phyloP scores from a whole-genome alignment of 2,329 filamentous ascomycete genomes.

The Penicillium sp. region DNA sequence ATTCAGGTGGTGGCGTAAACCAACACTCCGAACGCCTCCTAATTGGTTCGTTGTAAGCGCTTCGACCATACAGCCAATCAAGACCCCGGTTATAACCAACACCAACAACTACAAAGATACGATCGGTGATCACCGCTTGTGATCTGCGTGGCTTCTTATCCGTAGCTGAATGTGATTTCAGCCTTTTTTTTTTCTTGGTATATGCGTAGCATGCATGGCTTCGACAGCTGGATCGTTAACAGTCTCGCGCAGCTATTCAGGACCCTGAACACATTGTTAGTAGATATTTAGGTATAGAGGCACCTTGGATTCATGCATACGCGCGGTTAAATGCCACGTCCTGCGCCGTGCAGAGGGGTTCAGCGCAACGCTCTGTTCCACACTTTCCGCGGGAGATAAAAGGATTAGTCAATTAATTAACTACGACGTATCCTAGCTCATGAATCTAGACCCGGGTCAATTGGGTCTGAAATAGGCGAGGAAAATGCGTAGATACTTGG shows the following conservation, averaged over 20 bases:
- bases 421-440: background rate
- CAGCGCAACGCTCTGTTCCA: constrained; percentile 38
- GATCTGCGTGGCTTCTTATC: constrained; percentile 1
- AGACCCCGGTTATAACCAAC: background rate
- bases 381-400: background rate
- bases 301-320: constrained; percentile 5
- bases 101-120: background rate
- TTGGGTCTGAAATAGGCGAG: background rate
- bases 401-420: background rate
- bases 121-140: constrained; percentile 5
- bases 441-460: background rate
- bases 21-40: constrained; percentile 11
- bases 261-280: background rate
- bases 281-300: background rate
- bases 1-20: background rate
- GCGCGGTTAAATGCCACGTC: constrained; percentile 42
- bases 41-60: constrained; percentile 16
- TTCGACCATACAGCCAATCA: background rate
- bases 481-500: background rate
- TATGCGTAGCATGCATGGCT: background rate
- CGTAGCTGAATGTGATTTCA: background rate
- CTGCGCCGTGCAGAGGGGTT: constrained; percentile 42
- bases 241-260: background rate
- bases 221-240: background rate
- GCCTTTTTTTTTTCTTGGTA: background rate